Conservation (phyloP, 2,329 filamentous ascomycete genomes). For the Pseudogymnoascus destructans region DNA sequence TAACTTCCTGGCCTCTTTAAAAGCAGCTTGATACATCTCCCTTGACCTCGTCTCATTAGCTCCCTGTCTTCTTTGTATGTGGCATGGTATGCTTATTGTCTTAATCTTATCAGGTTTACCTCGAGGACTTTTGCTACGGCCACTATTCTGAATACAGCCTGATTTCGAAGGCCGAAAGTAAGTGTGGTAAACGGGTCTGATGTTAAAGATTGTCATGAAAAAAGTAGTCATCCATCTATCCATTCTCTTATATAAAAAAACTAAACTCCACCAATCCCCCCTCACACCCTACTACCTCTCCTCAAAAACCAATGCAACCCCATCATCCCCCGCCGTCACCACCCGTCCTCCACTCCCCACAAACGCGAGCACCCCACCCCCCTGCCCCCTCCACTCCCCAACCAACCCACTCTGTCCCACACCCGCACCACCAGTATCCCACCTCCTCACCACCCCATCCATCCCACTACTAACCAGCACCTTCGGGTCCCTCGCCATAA, state of each 20-base stretch:
- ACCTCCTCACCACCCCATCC: conserved; percentile 80
- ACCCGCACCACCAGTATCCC: conserved; percentile 65
- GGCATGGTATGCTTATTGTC: too few species aligned
- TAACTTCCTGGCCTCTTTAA: too few species aligned
- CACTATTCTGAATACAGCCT: neutral
- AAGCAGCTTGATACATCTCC: too few species aligned
- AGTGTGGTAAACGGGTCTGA: neutral
- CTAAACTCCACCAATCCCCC: neutral
- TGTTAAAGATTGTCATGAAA: neutral
- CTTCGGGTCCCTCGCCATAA: conserved; percentile 44
- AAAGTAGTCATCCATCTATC: neutral
- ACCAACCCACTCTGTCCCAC: conserved; percentile 57
- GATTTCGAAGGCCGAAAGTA: neutral
- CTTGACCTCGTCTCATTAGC: too few species aligned
- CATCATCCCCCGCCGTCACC: conserved; percentile 85
- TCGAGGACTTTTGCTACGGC: too few species aligned
- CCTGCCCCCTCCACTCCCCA: conserved; percentile 83
- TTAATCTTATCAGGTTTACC: too few species aligned
- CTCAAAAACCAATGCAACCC: conserved; percentile 28
- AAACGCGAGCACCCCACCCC: conserved; percentile 81
- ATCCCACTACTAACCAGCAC: conserved; percentile 79
- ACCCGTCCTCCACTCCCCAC: conserved; percentile 65
- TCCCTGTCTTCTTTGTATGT: too few species aligned
- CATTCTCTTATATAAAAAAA: neutral
- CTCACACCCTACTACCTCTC: neutral